These are phyloP conservation scores for Chlorella sp. DNA, from an alignment of 139 green algal species.

Conservation along the genomic window DNA sequence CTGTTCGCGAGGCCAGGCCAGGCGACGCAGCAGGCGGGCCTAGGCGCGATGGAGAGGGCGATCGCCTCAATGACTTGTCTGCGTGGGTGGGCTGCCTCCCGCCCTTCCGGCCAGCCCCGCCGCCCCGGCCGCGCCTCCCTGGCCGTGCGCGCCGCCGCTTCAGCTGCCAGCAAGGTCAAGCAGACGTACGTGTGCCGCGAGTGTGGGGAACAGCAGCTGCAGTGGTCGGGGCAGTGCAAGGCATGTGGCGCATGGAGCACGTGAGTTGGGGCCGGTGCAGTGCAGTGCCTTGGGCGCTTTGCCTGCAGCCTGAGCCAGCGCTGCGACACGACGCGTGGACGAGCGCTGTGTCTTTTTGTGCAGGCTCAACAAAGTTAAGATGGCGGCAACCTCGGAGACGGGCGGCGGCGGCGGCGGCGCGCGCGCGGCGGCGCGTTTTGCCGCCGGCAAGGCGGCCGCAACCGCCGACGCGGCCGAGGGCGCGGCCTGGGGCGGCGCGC, in stretches of 20 bases:
- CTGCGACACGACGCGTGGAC: constrained; percentile 3
- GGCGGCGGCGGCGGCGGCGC: constrained; percentile 40
- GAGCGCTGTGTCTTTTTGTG: constrained; percentile 8
- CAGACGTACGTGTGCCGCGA: constrained; percentile 56
- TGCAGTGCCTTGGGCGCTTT: neutral
- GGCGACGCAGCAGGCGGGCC: too few species aligned
- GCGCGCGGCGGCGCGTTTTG: constrained; percentile 36
- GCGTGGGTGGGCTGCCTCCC: too few species aligned
- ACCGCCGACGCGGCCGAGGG: neutral
- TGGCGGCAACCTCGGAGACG: constrained; percentile 17
- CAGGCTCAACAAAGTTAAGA: constrained; percentile 30
- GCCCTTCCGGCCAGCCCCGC: too few species aligned
- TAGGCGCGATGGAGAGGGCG: too few species aligned
- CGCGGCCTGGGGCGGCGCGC: neutral
- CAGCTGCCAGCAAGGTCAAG: constrained; percentile 32
- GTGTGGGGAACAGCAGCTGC: constrained; percentile 53
- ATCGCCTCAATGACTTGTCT: too few species aligned
- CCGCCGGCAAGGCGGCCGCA: constrained; percentile 5
- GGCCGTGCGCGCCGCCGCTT: constrained; percentile 4
- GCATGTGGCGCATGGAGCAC: constrained; percentile 62
- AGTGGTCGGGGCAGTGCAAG: constrained; percentile 69
- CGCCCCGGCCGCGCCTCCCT: too few species aligned
- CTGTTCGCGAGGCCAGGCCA: too few species aligned
- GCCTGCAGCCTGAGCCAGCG: neutral
- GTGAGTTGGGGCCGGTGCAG: constrained; percentile 1